phyloP scores from a whole-genome alignment of 1,139 yeast species.

The Zygosaccharomyces sapae region DNA sequence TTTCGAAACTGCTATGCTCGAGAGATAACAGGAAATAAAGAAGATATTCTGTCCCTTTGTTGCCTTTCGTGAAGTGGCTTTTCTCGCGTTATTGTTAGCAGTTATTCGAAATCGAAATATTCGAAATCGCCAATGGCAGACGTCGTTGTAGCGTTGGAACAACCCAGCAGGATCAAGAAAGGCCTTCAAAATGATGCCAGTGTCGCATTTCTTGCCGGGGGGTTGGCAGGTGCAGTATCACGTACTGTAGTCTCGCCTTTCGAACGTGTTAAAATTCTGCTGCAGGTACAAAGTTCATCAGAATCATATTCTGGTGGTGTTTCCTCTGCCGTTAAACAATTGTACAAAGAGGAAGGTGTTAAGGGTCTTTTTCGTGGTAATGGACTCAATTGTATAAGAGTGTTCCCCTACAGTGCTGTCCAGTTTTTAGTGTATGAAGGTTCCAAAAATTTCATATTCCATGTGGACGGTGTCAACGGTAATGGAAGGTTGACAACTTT shows the following conservation, averaged over 20 bases:
- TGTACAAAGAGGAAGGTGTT: slow-evolving; percentile 89
- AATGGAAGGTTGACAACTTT: slow-evolving; percentile 42
- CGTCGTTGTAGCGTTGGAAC: slow-evolving; percentile 4
- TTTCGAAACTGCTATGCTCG: not conserved
- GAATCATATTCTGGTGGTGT: slow-evolving; percentile 67
- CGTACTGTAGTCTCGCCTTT: slow-evolving; percentile 93
- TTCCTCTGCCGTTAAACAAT: slow-evolving; percentile 65
- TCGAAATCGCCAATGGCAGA: slow-evolving; percentile 9
- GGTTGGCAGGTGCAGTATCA: slow-evolving; percentile 87
- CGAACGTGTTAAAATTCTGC: slow-evolving; percentile 86
- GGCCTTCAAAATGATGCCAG: slow-evolving; percentile 47
- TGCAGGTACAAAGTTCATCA: slow-evolving; percentile 73
- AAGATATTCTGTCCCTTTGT: too few species aligned
- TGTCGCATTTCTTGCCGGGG: slow-evolving; percentile 70
- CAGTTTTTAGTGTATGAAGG: slow-evolving; percentile 85
- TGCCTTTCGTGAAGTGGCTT: not conserved
- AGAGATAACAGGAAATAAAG: not conserved
- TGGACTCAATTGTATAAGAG: slow-evolving; percentile 80
- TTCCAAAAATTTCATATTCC: slow-evolving; percentile 50
- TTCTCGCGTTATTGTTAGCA: not conserved
- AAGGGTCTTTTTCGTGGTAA: slow-evolving; percentile 87
- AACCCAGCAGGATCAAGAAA: slow-evolving; percentile 24
- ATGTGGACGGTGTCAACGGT: slow-evolving; percentile 34
- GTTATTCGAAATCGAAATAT: not conserved
- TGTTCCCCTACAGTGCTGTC: slow-evolving; percentile 91